These are phyloP conservation scores for Acanthamoeba royreba DNA, from an alignment of 208 protist species.

Conservation along the genomic window DNA sequence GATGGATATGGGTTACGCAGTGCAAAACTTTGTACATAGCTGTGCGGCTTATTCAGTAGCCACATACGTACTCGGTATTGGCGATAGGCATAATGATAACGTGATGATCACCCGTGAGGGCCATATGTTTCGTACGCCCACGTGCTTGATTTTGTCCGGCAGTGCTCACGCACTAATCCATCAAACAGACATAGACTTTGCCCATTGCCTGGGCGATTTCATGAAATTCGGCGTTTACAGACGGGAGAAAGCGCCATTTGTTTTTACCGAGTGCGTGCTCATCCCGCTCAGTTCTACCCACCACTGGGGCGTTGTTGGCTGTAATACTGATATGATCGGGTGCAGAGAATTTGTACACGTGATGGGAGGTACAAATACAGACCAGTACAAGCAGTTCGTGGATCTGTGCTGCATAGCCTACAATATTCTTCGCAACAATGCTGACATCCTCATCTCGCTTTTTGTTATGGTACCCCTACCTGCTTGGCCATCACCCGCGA, in stretches of 20 bases:
- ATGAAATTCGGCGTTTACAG: conserved; percentile 35
- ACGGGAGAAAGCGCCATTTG: conserved; percentile 82
- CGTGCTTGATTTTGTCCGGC: conserved; percentile 59
- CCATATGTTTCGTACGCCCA: conserved; percentile 76
- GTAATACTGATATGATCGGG: background rate
- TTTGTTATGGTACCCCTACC: conserved; percentile 75
- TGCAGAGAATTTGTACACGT: conserved; percentile 41
- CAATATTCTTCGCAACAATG: conserved; percentile 74
- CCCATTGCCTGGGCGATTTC: conserved; percentile 86
- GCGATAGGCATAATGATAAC: conserved; percentile 83
- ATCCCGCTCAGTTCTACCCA: too few relatives aligned
- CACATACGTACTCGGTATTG: conserved; percentile 89
- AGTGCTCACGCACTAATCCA: conserved; percentile 79
- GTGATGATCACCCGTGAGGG: conserved; percentile 81
- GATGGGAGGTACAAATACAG: background rate
- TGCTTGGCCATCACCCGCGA: too few relatives aligned
- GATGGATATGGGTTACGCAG: conserved; percentile 68
- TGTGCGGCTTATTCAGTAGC: conserved; percentile 92
- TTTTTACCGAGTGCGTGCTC: conserved; percentile 83
- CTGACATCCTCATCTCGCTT: conserved; percentile 79
- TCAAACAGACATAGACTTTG: conserved; percentile 79
- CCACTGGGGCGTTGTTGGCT: too few relatives aligned
- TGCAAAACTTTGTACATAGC: conserved; percentile 90
- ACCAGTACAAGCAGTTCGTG: conserved; percentile 52
- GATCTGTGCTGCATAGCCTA: conserved; percentile 71